phyloP scores from a whole-genome alignment of 345 rosid genomes.

The Raphanus raphanistrum region DNA sequence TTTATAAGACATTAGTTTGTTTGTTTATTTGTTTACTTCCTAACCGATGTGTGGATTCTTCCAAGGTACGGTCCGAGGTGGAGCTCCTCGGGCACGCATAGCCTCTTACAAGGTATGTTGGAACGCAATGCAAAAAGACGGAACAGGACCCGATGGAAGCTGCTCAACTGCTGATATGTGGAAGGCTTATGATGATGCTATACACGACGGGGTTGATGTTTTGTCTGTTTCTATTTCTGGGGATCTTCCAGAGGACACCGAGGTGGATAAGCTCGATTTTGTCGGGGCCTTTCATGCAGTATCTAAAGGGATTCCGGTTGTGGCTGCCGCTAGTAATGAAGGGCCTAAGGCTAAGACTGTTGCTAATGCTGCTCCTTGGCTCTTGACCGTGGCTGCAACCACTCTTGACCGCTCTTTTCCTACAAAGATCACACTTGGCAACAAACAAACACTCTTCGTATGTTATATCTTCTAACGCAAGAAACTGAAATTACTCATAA shows the following conservation, averaged over 20 bases:
- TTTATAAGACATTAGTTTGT: background rate
- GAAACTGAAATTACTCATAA: background rate
- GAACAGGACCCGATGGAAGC: background rate
- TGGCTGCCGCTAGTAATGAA: constrained; percentile 28
- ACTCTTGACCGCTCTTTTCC: constrained; percentile 53
- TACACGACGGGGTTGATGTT: constrained; percentile 55
- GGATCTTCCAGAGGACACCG: constrained; percentile 37
- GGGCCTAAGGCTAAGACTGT: constrained; percentile 48
- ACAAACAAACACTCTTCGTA: constrained; percentile 33
- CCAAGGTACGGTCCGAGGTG: background rate
- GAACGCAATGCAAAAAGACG: background rate
- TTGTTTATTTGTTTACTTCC: background rate
- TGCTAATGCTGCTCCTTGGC: constrained; percentile 50
- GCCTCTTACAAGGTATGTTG: constrained; percentile 1
- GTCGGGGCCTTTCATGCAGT: constrained; percentile 51
- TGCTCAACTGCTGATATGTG: constrained; percentile 46
- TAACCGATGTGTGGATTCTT: background rate
- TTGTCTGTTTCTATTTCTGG: constrained; percentile 46
- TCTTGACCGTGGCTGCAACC: constrained; percentile 48
- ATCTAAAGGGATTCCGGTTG: constrained; percentile 42
- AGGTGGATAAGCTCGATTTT: constrained; percentile 25
- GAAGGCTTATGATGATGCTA: constrained; percentile 54
- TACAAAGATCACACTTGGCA: constrained; percentile 39
- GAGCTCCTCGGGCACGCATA: background rate
- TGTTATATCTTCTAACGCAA: constrained; percentile 1